Conservation (phyloP, 805 yeast species). For the Diddensiella santjacobensis region DNA sequence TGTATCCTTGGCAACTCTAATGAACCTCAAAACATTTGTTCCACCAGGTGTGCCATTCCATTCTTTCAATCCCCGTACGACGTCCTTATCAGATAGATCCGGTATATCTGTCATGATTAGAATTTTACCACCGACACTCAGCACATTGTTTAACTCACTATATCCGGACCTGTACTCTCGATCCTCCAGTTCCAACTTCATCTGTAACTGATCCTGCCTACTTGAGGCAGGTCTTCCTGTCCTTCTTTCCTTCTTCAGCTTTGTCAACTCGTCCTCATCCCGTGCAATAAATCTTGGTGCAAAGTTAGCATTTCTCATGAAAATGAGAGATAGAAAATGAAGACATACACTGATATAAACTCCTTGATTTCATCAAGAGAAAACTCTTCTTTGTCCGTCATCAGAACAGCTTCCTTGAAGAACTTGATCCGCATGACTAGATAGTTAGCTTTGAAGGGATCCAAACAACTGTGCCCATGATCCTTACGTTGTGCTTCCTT, state of each 20-base stretch:
- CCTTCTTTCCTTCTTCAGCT: slow-evolving; percentile 59
- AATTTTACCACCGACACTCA: not conserved
- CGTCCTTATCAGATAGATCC: slow-evolving; percentile 57
- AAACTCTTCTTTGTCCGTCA: slow-evolving; percentile 42
- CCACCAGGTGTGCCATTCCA: slow-evolving; percentile 90
- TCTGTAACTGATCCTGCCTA: slow-evolving; percentile 64
- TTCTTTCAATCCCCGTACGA: slow-evolving; percentile 54
- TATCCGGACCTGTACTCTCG: slow-evolving; percentile 67
- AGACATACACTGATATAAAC: slow-evolving; percentile 50
- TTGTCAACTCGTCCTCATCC: slow-evolving; percentile 71
- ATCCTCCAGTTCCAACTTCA: slow-evolving; percentile 55
- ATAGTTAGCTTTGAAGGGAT: not conserved
- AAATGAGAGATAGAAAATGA: slow-evolving; percentile 9
- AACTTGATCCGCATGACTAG: slow-evolving; percentile 50
- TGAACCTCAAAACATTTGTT: slow-evolving; percentile 54
- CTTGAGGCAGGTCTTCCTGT: slow-evolving; percentile 83
- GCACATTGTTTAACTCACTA: slow-evolving; percentile 18
- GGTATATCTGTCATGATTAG: slow-evolving; percentile 49
- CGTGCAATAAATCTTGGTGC: slow-evolving; percentile 46
- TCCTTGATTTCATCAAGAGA: slow-evolving; percentile 54
- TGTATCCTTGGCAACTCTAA: slow-evolving; percentile 30
- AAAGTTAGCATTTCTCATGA: not conserved
- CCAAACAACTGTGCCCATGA: not conserved
- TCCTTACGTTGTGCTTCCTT: slow-evolving; percentile 29
- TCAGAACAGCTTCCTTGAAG: slow-evolving; percentile 54